phyloP scores from a whole-genome alignment of 345 rosid genomes.

The Hibiscus syriacus region DNA sequence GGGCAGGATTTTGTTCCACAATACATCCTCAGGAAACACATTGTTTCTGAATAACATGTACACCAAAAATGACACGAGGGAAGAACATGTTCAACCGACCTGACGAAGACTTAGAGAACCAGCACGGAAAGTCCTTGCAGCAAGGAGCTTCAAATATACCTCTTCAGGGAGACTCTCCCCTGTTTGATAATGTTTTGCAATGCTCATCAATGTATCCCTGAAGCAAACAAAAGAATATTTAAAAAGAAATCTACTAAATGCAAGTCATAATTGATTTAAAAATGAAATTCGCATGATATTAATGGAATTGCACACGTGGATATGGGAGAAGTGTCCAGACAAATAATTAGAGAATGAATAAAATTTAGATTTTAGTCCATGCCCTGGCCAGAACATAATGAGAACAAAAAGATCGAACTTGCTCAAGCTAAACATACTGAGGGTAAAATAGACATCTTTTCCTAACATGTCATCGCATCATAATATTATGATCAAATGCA shows the following conservation, averaged over 20 bases:
- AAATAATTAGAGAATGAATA: neutral
- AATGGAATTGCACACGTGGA: neutral
- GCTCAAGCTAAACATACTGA: neutral
- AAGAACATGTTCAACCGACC: conserved; percentile 36
- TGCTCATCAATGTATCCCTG: too few species aligned
- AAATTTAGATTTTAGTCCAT: neutral
- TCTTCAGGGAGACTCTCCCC: too few species aligned
- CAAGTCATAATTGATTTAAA: neutral
- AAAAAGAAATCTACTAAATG: neutral
- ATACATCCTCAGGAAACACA: neutral
- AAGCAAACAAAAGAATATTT: too few species aligned
- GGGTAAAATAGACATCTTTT: neutral
- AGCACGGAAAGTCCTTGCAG: conserved; percentile 84
- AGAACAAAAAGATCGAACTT: neutral
- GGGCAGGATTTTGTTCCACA: neutral
- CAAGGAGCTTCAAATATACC: too few species aligned
- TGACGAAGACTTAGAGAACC: conserved; percentile 86
- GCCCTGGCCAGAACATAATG: neutral
- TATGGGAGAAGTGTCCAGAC: neutral
- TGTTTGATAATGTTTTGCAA: too few species aligned
- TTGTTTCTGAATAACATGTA: neutral
- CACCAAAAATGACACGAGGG: neutral
- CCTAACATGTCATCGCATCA: neutral
- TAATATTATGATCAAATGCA: neutral
- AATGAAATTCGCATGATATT: neutral